phyloP scores from a whole-genome alignment of 305 asterid species.

The Andrographis paniculata region DNA sequence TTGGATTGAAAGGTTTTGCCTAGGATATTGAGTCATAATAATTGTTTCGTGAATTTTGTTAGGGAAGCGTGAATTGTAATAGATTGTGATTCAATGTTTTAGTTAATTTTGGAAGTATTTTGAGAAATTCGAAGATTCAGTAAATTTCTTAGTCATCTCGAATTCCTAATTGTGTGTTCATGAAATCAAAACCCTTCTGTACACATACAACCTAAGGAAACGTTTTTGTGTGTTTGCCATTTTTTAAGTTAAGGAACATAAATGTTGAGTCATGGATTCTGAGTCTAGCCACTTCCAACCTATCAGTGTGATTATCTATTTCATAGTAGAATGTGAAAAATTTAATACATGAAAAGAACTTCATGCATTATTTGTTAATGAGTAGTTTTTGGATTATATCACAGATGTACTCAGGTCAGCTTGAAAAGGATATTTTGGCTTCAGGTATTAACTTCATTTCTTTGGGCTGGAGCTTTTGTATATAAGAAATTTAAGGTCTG shows the following conservation, averaged over 20 bases:
- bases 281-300: background rate
- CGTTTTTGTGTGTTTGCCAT: background rate
- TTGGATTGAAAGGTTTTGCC: no score
- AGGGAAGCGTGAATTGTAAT: background rate
- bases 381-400: slow-evolving; percentile 12
- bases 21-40: no score
- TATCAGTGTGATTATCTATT: background rate
- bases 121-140: background rate
- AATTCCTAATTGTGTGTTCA: background rate
- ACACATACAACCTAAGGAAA: background rate
- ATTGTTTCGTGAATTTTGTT: no score
- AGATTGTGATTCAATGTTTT: background rate
- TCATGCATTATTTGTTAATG: slow-evolving; percentile 2
- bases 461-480: no score
- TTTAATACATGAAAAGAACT: slow-evolving; percentile 1
- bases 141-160: background rate
- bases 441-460: slow-evolving; percentile 44
- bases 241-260: background rate
- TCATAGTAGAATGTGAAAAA: background rate
- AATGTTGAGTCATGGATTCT: background rate
- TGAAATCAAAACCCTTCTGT: background rate
- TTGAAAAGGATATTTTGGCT: slow-evolving; percentile 60
- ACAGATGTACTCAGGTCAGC: slow-evolving; percentile 66
- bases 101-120: background rate
- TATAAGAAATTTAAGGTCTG: no score